Evolutionary conservation across 306 rosid genomes (phyloP).

Genomic region (Senna tora): DNA sequence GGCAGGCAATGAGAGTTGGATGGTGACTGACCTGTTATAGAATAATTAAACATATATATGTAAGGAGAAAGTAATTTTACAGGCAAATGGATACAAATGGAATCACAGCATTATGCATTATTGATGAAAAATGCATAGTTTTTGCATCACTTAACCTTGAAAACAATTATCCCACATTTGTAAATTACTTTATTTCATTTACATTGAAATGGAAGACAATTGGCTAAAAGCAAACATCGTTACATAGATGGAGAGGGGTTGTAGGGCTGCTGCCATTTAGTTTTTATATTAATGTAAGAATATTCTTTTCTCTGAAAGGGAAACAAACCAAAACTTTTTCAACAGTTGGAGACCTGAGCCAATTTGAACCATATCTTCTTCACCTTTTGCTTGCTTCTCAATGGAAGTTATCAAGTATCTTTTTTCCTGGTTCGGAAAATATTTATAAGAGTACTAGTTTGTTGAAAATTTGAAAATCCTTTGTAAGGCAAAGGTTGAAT

Average conservation of each 20-base stretch:
- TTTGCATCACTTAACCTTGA: not conserved
- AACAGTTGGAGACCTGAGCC: slow-evolving; percentile 6
- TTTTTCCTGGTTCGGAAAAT: not conserved
- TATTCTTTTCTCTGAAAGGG: not conserved
- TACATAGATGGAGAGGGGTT: not conserved
- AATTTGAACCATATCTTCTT: slow-evolving; percentile 6
- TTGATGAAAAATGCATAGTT: not conserved
- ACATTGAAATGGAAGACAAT: not conserved
- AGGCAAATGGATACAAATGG: slow-evolving; percentile 2
- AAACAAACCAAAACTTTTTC: slow-evolving; percentile 8
- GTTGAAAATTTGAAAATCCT: not conserved
- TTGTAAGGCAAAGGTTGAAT: not conserved
- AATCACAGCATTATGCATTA: not conserved
- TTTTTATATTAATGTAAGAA: not conserved
- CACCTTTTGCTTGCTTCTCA: slow-evolving; percentile 15
- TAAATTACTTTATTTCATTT: not conserved
- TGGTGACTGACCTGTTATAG: slow-evolving; percentile 93
- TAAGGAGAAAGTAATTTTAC: not conserved
- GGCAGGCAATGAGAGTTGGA: slow-evolving; percentile 97
- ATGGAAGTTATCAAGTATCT: slow-evolving; percentile 6
- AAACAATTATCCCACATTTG: not conserved
- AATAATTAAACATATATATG: not conserved
- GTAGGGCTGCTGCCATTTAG: too few relatives aligned
- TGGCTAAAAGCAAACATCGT: not conserved
- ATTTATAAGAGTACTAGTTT: not conserved